Evolutionary conservation across 305 asterid genomes (phyloP).

Genomic region (Petunia hybrid): DNA sequence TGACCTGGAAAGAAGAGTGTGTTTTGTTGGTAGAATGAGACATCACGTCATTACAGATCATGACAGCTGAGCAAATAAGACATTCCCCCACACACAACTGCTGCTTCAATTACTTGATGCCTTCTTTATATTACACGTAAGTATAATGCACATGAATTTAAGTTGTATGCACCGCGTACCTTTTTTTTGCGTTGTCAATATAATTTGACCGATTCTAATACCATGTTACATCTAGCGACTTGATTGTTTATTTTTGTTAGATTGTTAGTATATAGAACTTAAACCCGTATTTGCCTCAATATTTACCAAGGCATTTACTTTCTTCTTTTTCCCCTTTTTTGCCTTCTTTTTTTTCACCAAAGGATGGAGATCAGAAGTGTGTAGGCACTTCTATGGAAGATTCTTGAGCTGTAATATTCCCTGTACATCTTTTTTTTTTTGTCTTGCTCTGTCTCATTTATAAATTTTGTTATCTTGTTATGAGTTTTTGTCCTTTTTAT

Average conservation of each 20-base stretch:
- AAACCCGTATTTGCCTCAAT: background rate
- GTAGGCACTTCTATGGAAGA: constrained; percentile 14
- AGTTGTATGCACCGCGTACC: too few relatives aligned
- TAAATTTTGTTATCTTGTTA: constrained; percentile 19
- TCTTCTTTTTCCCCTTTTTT: background rate
- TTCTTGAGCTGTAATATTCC: constrained; percentile 44
- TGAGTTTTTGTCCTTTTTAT: constrained; percentile 29
- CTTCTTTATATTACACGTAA: background rate
- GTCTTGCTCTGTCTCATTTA: constrained; percentile 36
- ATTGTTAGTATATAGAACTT: background rate
- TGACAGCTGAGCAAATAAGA: constrained; percentile 51
- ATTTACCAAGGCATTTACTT: background rate
- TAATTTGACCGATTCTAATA: background rate
- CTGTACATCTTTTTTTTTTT: constrained; percentile 16
- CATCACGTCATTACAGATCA: constrained; percentile 43
- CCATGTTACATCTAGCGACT: background rate
- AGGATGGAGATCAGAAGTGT: constrained; percentile 27
- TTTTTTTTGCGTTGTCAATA: background rate
- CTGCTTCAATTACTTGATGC: constrained; percentile 14
- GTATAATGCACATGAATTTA: too few relatives aligned
- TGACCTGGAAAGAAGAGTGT: constrained; percentile 48
- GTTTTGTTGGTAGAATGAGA: constrained; percentile 38
- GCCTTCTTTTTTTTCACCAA: background rate
- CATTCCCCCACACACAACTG: constrained; percentile 31
- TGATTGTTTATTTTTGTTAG: background rate